Base-by-base conservation (phyloP, 805 yeast genomes). In the Hanseniaspora valbyensis region DNA sequence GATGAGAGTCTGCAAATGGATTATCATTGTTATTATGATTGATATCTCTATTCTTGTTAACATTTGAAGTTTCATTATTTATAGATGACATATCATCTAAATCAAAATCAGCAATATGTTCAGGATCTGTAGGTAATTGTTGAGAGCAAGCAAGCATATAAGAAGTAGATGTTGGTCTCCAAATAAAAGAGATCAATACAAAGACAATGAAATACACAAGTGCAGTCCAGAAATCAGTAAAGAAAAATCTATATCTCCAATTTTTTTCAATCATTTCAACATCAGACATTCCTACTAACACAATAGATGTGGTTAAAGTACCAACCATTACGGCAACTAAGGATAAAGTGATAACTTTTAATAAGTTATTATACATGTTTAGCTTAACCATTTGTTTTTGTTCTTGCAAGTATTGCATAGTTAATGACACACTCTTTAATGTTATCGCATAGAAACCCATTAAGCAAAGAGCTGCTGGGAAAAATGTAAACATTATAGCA, bases 121-220 rank as follows among this genome's bases (percentile, higher is more conserved):
- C 74, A 54, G 82, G 85, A 53, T 81, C 92, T 8, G 83, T 83
- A 56, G 95, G 92, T 41, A 92, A 71, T 68, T 92, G 97, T 49
- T 87, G 86, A 2, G 96, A 85, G 55, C 89, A 89, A 12, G 96
- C 97, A 61, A 92, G 76, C 77, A 94, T 81, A 60, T 89, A 84
- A 52, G 95, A 88, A 37, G 95, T 87, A 58, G 83, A 92, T 0
- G 96, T 90, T 49, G 99, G 99, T 66, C 98, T 81, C 98, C 98
- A 92, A 55, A 92, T 76, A 70, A 88, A 78, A 4, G 95, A 85
- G 55, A 92, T 73, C 9, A 88, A 77, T 59, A 82, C 75, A 64
- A 92, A 89, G 34, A 89, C 89, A 43, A 81, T 67, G 61, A 84
- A 86, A 68, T 87, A 92, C 13, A 88, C 81, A 44, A 87, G 74